A percentile compares a stretch with the other conserved stretches of the same genome.
Conservation (phyloP, 495 filamentous ascomycete species). For the Penicillium psychrofluorescens region DNA sequence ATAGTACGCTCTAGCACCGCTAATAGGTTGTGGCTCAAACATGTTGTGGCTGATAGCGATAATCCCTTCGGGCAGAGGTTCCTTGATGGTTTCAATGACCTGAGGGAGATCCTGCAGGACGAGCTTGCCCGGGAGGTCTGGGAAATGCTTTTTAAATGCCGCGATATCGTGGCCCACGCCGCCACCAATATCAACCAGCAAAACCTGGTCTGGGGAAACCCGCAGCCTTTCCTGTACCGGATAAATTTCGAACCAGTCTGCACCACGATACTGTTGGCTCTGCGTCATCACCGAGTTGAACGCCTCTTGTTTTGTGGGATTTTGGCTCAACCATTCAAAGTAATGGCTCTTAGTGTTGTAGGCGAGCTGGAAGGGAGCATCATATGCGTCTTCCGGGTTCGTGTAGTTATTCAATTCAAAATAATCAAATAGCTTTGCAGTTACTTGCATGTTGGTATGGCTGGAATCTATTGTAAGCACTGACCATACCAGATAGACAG, state of each 20-base stretch:
- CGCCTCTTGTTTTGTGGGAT: conserved; percentile 4
- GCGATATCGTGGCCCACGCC: conserved; percentile 38
- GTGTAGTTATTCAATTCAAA: conserved; percentile 16
- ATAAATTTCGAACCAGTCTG: conserved; percentile 14
- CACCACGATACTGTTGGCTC: background rate
- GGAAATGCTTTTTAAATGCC: conserved; percentile 15
- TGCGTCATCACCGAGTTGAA: conserved; percentile 20
- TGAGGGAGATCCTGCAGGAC: conserved; percentile 36
- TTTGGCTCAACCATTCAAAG: conserved; percentile 20
- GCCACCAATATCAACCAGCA: conserved; percentile 42
- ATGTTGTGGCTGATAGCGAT: conserved; percentile 33
- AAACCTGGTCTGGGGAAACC: conserved; percentile 10
- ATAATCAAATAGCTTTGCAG: conserved; percentile 11
- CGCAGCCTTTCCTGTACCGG: conserved; percentile 13
- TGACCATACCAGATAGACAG: background rate
- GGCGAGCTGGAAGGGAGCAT: conserved; percentile 22
- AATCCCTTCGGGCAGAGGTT: conserved; percentile 12
- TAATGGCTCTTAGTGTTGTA: conserved; percentile 17
- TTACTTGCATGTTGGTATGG: conserved; percentile 6
- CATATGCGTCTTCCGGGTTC: conserved; percentile 12
- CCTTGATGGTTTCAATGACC: conserved; percentile 18
- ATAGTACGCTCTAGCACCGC: conserved; percentile 24
- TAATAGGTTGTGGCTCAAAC: conserved; percentile 39
- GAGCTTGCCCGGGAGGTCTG: conserved; percentile 25
- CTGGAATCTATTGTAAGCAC: background rate